Conservation (phyloP, 352 stramenopile species). For the Phytophthora litchii region DNA sequence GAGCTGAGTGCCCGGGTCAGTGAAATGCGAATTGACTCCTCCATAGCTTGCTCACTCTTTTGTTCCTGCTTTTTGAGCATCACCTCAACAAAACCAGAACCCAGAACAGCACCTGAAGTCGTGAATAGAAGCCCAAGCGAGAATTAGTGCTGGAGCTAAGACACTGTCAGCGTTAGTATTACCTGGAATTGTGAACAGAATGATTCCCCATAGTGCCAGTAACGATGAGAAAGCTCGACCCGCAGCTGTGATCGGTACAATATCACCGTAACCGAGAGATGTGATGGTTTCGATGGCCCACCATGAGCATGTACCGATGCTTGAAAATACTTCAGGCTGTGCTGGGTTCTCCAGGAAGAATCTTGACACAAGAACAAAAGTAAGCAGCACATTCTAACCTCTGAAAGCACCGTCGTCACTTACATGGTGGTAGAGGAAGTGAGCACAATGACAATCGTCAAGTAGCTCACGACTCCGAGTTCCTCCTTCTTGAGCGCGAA, state of each 20-base stretch:
- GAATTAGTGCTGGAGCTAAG: not conserved
- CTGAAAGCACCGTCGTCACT: constrained; percentile 9
- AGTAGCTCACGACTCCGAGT: constrained; percentile 79
- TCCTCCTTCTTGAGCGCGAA: constrained; percentile 79
- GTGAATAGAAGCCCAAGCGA: constrained; percentile 47
- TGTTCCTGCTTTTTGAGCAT: constrained; percentile 83
- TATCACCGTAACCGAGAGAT: constrained; percentile 86
- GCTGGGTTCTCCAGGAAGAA: constrained; percentile 83
- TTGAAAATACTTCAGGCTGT: constrained; percentile 81
- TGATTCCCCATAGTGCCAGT: constrained; percentile 85
- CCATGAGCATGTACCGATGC: constrained; percentile 74
- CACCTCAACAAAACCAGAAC: constrained; percentile 81
- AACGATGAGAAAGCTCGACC: constrained; percentile 78
- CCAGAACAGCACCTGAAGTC: constrained; percentile 70
- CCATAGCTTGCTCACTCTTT: constrained; percentile 49
- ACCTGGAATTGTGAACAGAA: constrained; percentile 85
- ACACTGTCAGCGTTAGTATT: not conserved
- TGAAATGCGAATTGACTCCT: constrained; percentile 59
- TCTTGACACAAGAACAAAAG: constrained; percentile 22
- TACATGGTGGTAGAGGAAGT: constrained; percentile 87
- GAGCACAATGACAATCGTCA: constrained; percentile 80
- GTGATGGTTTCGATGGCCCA: constrained; percentile 88
- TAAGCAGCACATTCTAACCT: not conserved
- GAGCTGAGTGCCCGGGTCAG: constrained; percentile 59
- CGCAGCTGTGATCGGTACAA: constrained; percentile 72